Evolutionary conservation across 768 basidiomycete species (phyloP), one percentile per base, ranked within the genome.

Genomic region (Multifurca ochricompacta): DNA sequence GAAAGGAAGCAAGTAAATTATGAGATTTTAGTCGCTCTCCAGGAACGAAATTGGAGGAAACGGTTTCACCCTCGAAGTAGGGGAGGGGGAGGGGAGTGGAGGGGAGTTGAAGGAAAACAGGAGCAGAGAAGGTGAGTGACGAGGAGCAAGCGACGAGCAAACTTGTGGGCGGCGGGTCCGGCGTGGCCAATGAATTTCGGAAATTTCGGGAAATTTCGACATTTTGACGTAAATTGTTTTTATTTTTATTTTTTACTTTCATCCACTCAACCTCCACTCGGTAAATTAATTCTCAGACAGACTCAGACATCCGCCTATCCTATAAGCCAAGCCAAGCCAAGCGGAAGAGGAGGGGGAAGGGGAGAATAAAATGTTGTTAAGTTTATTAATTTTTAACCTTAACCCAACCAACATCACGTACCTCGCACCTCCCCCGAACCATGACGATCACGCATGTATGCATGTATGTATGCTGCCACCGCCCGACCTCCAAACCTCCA

Each of bases 151-250:
- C 41, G 13, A 42, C 41, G 23, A 25, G 6, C n/a, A n/a, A n/a
- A n/a, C n/a, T n/a, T n/a, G n/a, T n/a, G n/a, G n/a, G n/a, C n/a
- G n/a, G n/a, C n/a, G n/a, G n/a, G n/a, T n/a, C n/a, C n/a, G n/a
- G n/a, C n/a, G n/a, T n/a, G n/a, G n/a, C n/a, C n/a, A n/a, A n/a
- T n/a, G n/a, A n/a, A n/a, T n/a, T n/a, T n/a, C n/a, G n/a, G 13
- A 35, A 35, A 35, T 5, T 16, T 35, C 34, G n/a, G 21, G 30
- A 3, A 27, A 11, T 0, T 11, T 23, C 13, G 0, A 16, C 35
- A 10, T 21, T n/a, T 32, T 47, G 45, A 54, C 53, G 53, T 54
- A 54, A 54, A 19, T 41, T 41, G 8, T n/a, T 6, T n/a, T 18
- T 52, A 35, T 52, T 44, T 32, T 46, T 7, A 6, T 7, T 37